A percentile compares a stretch with the other conserved stretches of the same genome.
Evolutionary conservation across 306 rosid genomes (phyloP).

Genomic region (Cicer yamashitae): DNA sequence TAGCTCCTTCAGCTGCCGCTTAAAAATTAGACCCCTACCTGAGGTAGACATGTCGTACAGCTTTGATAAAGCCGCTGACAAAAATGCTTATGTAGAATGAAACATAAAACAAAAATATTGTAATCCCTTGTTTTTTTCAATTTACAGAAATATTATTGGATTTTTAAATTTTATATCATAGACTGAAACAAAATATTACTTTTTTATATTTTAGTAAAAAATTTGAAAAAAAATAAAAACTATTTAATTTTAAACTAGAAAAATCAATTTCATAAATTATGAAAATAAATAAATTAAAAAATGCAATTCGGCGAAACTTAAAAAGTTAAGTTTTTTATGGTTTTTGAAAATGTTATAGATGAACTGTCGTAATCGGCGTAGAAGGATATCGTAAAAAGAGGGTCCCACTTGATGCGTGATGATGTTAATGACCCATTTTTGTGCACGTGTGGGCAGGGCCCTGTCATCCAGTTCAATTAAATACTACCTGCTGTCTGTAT

Average conservation of each 20-base stretch:
- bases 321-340: too few species aligned
- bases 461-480: conserved; percentile 54
- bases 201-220: too few species aligned
- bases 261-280: too few species aligned
- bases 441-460: conserved; percentile 69
- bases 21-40: conserved; percentile 23
- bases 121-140: too few species aligned
- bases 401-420: conserved; percentile 56
- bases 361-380: conserved; percentile 54
- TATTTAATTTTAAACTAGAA: too few species aligned
- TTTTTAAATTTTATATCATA: too few species aligned
- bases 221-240: too few species aligned
- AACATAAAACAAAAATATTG: too few species aligned
- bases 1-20: conserved; percentile 32
- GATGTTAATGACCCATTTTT: conserved; percentile 39
- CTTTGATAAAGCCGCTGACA: conserved; percentile 33
- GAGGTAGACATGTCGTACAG: conserved; percentile 43
- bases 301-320: too few species aligned
- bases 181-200: too few species aligned
- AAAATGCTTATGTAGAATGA: neutral
- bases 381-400: conserved; percentile 41
- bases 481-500: conserved; percentile 50
- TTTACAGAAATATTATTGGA: too few species aligned
- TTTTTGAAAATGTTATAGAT: neutral
- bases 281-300: too few species aligned